Percentiles rank a stretch among this genome's conserved stretches.
These are phyloP conservation scores for Fusarium kyushuense DNA, from an alignment of 2,329 filamentous ascomycete genomes.

Conservation along the genomic window DNA sequence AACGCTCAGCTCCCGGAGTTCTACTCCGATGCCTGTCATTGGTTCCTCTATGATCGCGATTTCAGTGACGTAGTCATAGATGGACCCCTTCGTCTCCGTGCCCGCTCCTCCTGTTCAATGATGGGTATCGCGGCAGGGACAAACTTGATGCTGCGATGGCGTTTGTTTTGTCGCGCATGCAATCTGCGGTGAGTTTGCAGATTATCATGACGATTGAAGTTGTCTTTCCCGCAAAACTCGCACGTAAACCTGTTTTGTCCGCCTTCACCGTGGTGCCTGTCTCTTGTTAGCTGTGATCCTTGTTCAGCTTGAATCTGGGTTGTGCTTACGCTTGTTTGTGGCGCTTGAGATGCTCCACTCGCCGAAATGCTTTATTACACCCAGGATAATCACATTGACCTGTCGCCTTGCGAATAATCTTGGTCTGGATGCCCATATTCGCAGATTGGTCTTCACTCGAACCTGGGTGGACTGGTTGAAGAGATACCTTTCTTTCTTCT, in stretches of 20 bases:
- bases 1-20: no score
- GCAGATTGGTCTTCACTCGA: no score
- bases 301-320: neutral
- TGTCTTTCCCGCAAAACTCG: conserved; percentile 57
- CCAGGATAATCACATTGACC: conserved; percentile 60
- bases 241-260: conserved; percentile 54
- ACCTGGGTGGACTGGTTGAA: no score
- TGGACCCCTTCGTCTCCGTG: conserved; percentile 49
- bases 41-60: no score
- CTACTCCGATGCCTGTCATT: no score
- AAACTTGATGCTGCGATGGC: conserved; percentile 55
- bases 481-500: no score
- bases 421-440: conserved; percentile 30
- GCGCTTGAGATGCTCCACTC: conserved; percentile 67
- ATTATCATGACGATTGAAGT: conserved; percentile 57
- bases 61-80: no score
- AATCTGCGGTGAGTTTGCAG: conserved; percentile 57
- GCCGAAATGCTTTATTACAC: conserved; percentile 62
- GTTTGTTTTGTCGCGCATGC: conserved; percentile 54
- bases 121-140: conserved; percentile 54
- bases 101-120: conserved; percentile 54
- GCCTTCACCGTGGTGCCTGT: conserved; percentile 53
- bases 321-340: conserved; percentile 63
- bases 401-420: conserved; percentile 53
- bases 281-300: neutral